Evolutionary conservation across 1,284 basidiomycete species (phyloP).

Genomic region (Wolfiporia cocos): DNA sequence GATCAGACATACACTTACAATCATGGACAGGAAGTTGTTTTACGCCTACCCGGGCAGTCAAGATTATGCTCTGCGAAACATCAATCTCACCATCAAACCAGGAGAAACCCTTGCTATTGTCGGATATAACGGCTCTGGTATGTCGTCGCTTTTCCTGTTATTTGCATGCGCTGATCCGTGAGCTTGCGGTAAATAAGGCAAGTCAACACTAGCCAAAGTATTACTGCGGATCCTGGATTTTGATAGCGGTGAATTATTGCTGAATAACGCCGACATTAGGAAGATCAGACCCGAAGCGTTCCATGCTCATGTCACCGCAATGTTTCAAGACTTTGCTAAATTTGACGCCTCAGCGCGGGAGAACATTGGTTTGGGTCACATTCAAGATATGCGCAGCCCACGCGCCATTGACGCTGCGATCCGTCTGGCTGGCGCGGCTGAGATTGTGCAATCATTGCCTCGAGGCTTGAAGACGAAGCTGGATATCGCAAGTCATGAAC

Average conservation of each 20-base stretch:
- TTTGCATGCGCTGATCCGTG: slow-evolving; percentile 6
- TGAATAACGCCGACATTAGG: slow-evolving; percentile 66
- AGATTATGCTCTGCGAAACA: slow-evolving; percentile 57
- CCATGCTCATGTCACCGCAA: slow-evolving; percentile 66
- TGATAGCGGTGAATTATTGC: slow-evolving; percentile 52
- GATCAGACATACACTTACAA: background rate
- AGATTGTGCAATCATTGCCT: slow-evolving; percentile 56
- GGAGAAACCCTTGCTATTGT: slow-evolving; percentile 81
- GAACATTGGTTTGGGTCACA: slow-evolving; percentile 73
- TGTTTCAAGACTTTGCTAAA: slow-evolving; percentile 79
- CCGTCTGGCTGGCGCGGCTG: slow-evolving; percentile 57
- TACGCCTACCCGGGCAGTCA: slow-evolving; percentile 73
- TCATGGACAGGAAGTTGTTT: slow-evolving; percentile 45
- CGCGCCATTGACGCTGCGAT: slow-evolving; percentile 55
- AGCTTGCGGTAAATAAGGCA: no score
- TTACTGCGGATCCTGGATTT: slow-evolving; percentile 74
- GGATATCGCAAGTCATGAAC: slow-evolving; percentile 53
- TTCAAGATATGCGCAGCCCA: slow-evolving; percentile 47
- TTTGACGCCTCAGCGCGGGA: slow-evolving; percentile 69
- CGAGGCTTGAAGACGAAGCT: slow-evolving; percentile 61
- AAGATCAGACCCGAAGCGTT: slow-evolving; percentile 59
- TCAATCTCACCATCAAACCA: slow-evolving; percentile 62
- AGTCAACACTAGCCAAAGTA: slow-evolving; percentile 77
- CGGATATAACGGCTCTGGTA: slow-evolving; percentile 75
- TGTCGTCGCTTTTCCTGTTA: slow-evolving; percentile 16